Percentiles rank a stretch among this genome's conserved stretches.
phyloP scores from a whole-genome alignment of 345 rosid genomes.

The Hevea brasiliensis region DNA sequence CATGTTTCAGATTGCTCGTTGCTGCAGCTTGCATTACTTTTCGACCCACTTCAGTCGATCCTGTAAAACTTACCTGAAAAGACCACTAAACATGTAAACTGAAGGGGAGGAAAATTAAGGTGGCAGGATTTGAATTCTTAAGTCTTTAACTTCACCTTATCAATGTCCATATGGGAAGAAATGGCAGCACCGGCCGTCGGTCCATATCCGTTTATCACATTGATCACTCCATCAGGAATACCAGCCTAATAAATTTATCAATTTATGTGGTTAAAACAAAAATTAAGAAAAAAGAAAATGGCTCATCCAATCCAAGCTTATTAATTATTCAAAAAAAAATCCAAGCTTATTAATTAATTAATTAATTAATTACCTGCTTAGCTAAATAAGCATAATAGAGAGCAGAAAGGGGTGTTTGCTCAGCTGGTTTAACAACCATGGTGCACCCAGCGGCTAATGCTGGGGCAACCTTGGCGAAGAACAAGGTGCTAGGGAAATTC shows the following conservation, averaged over 20 bases:
- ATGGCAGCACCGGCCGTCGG: conserved; percentile 79
- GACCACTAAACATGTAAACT: too few relatives aligned
- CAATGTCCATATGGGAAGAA: conserved; percentile 75
- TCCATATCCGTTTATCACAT: conserved; percentile 76
- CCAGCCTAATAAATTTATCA: conserved; percentile 52
- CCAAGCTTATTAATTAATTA: too few relatives aligned
- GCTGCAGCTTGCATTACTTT: conserved; percentile 76
- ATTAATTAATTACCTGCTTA: conserved; percentile 30
- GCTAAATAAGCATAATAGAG: conserved; percentile 65
- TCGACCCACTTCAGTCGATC: conserved; percentile 79
- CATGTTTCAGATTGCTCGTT: conserved; percentile 63
- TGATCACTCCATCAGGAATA: conserved; percentile 81
- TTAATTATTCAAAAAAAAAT: too few relatives aligned
- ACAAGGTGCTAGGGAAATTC: conserved; percentile 72
- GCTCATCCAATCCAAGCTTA: conserved; percentile 10
- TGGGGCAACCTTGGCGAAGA: conserved; percentile 62
- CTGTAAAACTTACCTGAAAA: conserved; percentile 73
- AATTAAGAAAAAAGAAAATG: too few relatives aligned
- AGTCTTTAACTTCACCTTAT: too few relatives aligned
- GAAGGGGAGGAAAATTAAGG: too few relatives aligned
- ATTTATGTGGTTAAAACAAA: not conserved
- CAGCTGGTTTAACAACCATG: conserved; percentile 82
- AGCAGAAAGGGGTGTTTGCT: conserved; percentile 88
- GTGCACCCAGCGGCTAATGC: conserved; percentile 92
- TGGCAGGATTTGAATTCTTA: too few relatives aligned